A percentile compares a stretch with the other conserved stretches of the same genome.
These are phyloP conservation scores for Penicillium taxi DNA, from an alignment of 495 filamentous ascomycete species.

Conservation along the genomic window DNA sequence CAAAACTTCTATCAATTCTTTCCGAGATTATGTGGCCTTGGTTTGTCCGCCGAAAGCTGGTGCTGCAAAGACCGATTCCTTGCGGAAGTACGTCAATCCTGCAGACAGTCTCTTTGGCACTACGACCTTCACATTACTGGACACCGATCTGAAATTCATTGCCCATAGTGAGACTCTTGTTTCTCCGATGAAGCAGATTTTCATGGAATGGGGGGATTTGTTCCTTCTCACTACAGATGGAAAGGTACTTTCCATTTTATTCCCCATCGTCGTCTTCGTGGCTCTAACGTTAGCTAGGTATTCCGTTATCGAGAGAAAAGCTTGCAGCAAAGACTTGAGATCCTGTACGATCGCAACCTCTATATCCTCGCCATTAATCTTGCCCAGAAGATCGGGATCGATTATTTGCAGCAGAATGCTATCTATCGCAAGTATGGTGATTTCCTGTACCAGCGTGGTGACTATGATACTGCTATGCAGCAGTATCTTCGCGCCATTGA, in stretches of 20 bases:
- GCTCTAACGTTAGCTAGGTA: constrained; percentile 44
- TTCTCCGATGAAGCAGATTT: constrained; percentile 68
- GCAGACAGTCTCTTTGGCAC: constrained; percentile 71
- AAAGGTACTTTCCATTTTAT: constrained; percentile 49
- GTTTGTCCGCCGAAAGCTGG: constrained; percentile 75
- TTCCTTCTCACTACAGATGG: constrained; percentile 84
- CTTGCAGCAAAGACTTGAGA: constrained; percentile 82
- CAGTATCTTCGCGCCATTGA: constrained; percentile 96
- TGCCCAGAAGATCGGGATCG: constrained; percentile 78
- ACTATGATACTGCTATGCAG: constrained; percentile 96
- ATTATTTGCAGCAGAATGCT: constrained; percentile 71
- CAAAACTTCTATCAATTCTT: constrained; percentile 74
- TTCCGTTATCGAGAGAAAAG: constrained; percentile 89
- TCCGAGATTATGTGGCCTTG: constrained; percentile 78
- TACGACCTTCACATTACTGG: constrained; percentile 77
- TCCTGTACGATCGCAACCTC: constrained; percentile 88
- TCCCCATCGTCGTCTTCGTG: not conserved
- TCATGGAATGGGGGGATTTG: constrained; percentile 85
- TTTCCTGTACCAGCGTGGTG: constrained; percentile 86
- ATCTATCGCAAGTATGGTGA: constrained; percentile 94
- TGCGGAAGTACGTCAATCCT: constrained; percentile 57
- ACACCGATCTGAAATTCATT: constrained; percentile 84
- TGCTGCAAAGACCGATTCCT: constrained; percentile 40
- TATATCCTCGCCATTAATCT: constrained; percentile 88
- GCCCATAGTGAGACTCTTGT: constrained; percentile 79